Base-by-base conservation (phyloP, 495 filamentous ascomycete genomes). In the Trichoderma gamsii region DNA sequence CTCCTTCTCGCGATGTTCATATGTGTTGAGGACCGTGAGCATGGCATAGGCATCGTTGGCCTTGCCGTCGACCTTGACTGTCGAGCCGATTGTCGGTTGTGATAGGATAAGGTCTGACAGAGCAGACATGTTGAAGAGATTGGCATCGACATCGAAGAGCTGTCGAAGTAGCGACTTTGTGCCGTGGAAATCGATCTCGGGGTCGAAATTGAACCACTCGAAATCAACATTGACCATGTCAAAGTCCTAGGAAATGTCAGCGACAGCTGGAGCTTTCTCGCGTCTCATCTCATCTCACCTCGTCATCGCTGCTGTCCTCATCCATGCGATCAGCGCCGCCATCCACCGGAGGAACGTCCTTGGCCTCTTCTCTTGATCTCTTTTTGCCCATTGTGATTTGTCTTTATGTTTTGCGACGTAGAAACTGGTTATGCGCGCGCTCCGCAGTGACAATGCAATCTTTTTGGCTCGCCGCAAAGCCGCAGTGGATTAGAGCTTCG, bases 141-240 rank as follows among this genome's bases (percentile, higher is more conserved):
- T 82, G 3, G 88, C 84, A 79, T 98, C 96, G 25, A 87, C 84
- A 78, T 98, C 95, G 78, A 99, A 87, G n/a, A 99, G 85, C 76
- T 98, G 95, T 35, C 93, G 90, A 35, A 97, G 82, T 9, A 99
- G 87, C 29, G 86, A 89, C 77, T 97, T 97, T 70, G 97, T 81
- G 43, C 96, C 96, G 78, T 98, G 93, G 78, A 98, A 98, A 75
- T 99, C 96, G 72, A 94, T 84, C 21, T 89, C 84, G 6, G 91
- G 83, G 72, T 97, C 90, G 69, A 93, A 94, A 81, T 97, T 95
- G 81, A 98, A 98, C 87, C 90, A 97, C 79, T 98, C 96, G 77
- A 99, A 99, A 63, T 97, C 94, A 29, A 97, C 92, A 76, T 97
- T 90, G 69, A 99, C 86, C 76, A 95, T 90, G 77, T 96, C 89